Base-by-base conservation (phyloP, 1,284 basidiomycete species). In the Ceratobasidium sp. region DNA sequence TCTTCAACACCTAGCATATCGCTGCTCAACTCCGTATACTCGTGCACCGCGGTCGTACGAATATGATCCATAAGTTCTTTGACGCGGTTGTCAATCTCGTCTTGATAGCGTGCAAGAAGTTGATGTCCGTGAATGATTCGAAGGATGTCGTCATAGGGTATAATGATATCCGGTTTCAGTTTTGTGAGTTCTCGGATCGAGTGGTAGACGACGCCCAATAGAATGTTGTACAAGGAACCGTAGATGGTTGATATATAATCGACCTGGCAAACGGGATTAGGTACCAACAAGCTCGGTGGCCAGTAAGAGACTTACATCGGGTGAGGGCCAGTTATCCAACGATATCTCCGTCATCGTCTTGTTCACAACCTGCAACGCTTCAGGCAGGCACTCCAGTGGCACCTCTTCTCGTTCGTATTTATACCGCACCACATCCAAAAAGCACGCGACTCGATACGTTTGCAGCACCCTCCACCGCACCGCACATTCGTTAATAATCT, bases 371-470 rank as follows among this genome's bases (percentile, higher is more conserved):
- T 91, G 89, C 62, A 98, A 85, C 17, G 96, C 96, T 84, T 99
- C 97, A 0, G 93, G 93, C 68, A 99, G 91, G 84, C 97, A 99
- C 82, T 98, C 97, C 81, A 97, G 86, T 3, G 97, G 97, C 6
- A 98, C 94, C 81, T 97, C 92, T 81, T 95, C 94, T 38, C 94
- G 89, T 85, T 97, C 95, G 83, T 94, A 98, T 83, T 96, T 93
- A 70, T 92, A 90, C 80, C 92, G 92, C 79, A 99, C 95, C 56
- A 96, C 89, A 71, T 96, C 94, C 81, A 98, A 85, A 84, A 98
- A 97, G 81, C 93, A 93, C 10, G 92, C 89, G 0, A 90, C 90
- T 28, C 94, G 91, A 82, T 95, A 96, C 2, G 93, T 87, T 71
- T 93, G 90, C 9, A 92, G 90, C 77, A 99, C 92, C 75, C 97